These are phyloP conservation scores for Fusarium piperis DNA, from an alignment of 2,329 filamentous ascomycete genomes.

Conservation along the genomic window DNA sequence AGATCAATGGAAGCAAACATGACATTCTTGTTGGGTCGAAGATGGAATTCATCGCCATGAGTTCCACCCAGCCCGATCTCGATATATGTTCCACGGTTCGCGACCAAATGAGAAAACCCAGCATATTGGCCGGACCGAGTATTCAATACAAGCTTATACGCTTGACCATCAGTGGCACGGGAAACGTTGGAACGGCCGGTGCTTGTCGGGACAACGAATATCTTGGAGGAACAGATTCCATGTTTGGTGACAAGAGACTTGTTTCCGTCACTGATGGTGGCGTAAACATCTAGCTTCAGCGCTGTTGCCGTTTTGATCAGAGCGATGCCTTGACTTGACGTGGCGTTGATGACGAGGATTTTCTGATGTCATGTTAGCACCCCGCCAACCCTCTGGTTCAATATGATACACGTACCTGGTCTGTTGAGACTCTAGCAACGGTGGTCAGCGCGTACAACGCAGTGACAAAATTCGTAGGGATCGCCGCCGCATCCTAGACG, in stretches of 20 bases:
- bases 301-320: slow-evolving; percentile 32
- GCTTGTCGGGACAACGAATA: slow-evolving; percentile 5
- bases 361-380: slow-evolving; percentile 17
- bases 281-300: slow-evolving; percentile 30
- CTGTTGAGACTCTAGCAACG: slow-evolving; percentile 11
- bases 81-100: slow-evolving; percentile 30
- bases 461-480: slow-evolving; percentile 33
- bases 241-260: slow-evolving; percentile 27
- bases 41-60: not conserved
- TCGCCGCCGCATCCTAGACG: slow-evolving; percentile 27
- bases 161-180: slow-evolving; percentile 8
- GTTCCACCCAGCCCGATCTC: slow-evolving; percentile 22
- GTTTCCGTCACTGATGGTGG: slow-evolving; percentile 14
- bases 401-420: slow-evolving; percentile 20
- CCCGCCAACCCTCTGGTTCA: accelerated
- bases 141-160: slow-evolving; percentile 31
- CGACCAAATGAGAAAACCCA: slow-evolving; percentile 26
- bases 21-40: slow-evolving; percentile 31
- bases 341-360: slow-evolving; percentile 33
- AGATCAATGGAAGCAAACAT: slow-evolving; percentile 38
- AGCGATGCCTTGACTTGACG: slow-evolving; percentile 31
- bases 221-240: slow-evolving; percentile 25
- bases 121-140: slow-evolving; percentile 28
- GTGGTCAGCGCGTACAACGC: slow-evolving; percentile 30
- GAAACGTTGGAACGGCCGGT: slow-evolving; percentile 9